Conservation (phyloP, 2,329 filamentous ascomycete genomes). For the Sordariomycetes sp. region DNA sequence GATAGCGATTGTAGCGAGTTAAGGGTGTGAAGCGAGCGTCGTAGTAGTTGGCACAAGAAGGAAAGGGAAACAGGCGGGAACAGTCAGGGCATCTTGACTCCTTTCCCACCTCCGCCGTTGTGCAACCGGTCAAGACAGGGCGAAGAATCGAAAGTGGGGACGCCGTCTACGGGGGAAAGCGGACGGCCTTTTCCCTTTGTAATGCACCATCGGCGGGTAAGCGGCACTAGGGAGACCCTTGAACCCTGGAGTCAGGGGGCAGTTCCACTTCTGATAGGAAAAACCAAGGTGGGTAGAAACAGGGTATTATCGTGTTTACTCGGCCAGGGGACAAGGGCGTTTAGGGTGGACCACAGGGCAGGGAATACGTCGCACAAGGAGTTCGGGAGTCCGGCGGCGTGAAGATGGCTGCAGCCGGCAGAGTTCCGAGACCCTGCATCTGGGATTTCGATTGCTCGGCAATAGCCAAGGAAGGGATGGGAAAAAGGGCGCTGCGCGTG, state of each 20-base stretch:
- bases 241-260: too few relatives aligned
- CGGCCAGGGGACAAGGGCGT: background rate
- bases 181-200: background rate
- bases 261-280: too few relatives aligned
- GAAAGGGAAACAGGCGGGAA: background rate
- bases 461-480: background rate
- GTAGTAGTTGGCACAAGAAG: background rate
- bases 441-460: background rate
- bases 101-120: background rate
- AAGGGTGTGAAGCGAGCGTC: background rate
- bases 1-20: background rate
- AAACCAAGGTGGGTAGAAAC: background rate
- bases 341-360: background rate
- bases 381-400: background rate
- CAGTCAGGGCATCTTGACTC: background rate
- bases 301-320: background rate
- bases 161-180: background rate
- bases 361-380: background rate
- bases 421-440: background rate
- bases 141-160: background rate
- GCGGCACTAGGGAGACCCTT: too few relatives aligned
- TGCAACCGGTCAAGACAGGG: background rate
- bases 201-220: too few relatives aligned
- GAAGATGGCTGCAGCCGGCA: background rate
- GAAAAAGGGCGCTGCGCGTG: background rate